Evolutionary conservation across 192 early-diverging fungal genomes (phyloP).

Genomic region (Allomyces macrogynus): DNA sequence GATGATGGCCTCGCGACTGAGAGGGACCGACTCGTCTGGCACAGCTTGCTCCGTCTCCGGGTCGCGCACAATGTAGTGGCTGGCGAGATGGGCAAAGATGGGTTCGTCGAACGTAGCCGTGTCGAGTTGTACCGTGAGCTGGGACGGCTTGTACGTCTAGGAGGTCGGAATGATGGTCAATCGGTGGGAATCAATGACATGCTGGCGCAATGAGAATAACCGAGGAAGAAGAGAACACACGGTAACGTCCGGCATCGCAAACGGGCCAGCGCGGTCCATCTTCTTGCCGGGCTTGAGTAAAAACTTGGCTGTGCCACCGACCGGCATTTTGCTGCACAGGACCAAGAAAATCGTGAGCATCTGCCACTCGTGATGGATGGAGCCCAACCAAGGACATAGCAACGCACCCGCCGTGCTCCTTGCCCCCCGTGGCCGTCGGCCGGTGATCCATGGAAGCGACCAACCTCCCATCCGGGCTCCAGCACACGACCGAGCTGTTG

Average conservation of each 20-base stretch:
- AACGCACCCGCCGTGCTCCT: constrained; percentile 5
- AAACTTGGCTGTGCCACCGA: background rate
- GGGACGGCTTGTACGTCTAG: background rate
- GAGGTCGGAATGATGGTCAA: too few species aligned
- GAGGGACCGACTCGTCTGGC: background rate
- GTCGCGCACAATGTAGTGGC: background rate
- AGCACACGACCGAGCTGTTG: constrained; percentile 26
- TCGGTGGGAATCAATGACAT: too few species aligned
- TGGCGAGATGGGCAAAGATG: background rate
- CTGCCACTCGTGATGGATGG: too few species aligned
- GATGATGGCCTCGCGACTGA: background rate
- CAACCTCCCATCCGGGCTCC: constrained; percentile 48
- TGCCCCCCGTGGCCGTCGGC: constrained; percentile 9
- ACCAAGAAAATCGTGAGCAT: too few species aligned
- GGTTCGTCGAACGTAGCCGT: background rate
- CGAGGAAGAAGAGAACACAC: background rate
- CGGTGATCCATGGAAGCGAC: constrained; percentile 36
- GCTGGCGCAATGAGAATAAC: background rate
- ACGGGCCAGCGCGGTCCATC: too few species aligned
- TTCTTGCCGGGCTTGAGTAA: too few species aligned
- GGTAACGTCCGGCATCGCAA: too few species aligned
- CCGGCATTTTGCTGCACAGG: background rate
- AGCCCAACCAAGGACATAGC: background rate
- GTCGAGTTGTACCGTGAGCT: background rate
- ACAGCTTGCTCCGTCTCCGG: too few species aligned